Evolutionary conservation across 2,329 filamentous ascomycete species (phyloP).

Genomic region (Botryosphaeria dothidea): DNA sequence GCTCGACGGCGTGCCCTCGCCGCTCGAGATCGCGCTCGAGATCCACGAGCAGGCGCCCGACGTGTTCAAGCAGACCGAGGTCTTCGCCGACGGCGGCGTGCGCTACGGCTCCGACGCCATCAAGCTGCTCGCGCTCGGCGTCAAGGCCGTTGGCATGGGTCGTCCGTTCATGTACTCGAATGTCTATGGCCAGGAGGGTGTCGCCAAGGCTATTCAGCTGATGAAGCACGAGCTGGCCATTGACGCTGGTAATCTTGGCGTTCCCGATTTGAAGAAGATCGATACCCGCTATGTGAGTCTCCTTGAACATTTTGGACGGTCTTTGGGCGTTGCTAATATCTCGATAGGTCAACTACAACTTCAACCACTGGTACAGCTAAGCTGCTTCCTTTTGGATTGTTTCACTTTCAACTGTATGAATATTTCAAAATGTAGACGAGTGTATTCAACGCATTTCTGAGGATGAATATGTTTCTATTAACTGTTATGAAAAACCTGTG

Average conservation of each 20-base stretch:
- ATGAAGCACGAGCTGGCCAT: slow-evolving; percentile 52
- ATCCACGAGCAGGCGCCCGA: slow-evolving; percentile 60
- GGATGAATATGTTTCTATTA: neutral
- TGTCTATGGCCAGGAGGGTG: slow-evolving; percentile 61
- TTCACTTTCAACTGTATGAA: neutral
- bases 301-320: neutral
- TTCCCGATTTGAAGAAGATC: slow-evolving; percentile 33
- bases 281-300: slow-evolving; percentile 13
- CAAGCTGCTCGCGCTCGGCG: slow-evolving; percentile 41
- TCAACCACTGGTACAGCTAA: slow-evolving; percentile 12
- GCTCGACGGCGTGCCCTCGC: slow-evolving; percentile 57
- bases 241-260: slow-evolving; percentile 36
- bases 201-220: slow-evolving; percentile 56
- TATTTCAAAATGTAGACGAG: neutral
- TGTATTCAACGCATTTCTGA: neutral
- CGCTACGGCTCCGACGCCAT: slow-evolving; percentile 41
- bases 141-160: slow-evolving; percentile 47
- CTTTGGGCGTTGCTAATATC: neutral
- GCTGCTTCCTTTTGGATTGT: neutral
- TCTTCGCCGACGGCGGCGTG: slow-evolving; percentile 44
- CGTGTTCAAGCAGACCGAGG: slow-evolving; percentile 42
- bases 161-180: slow-evolving; percentile 55
- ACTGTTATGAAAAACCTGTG: neutral
- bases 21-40: slow-evolving; percentile 75
- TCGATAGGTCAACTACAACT: neutral